Base-by-base conservation (phyloP, 768 basidiomycete species). In the Suillus clintonianus region DNA sequence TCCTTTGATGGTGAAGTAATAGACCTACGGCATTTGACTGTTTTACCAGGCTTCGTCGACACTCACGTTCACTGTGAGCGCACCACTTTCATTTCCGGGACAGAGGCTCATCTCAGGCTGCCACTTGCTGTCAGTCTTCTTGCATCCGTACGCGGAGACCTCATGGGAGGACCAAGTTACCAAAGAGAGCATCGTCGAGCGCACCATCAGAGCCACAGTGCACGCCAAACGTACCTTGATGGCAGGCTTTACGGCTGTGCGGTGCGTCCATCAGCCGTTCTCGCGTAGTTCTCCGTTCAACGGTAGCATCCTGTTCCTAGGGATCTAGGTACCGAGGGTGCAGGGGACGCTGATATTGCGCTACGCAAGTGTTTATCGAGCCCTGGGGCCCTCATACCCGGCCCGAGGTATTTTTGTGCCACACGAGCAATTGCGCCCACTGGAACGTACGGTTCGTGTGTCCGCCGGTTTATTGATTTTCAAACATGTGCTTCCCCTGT, bases 241-340 rank as follows among this genome's bases (percentile, higher is more conserved):
- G 78, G 85, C 86, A 4, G 88, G 88, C 2, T 90, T 82, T 70
- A 89, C 89, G 0, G 79, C 85, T 9, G 86, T 88, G 15, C 78
- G 86, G 88, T 87, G 30, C 22, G 73, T 72, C 30, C 24, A 39
- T 39, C 15, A 30, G 15, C 27, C 34, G 14, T 39, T 58, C 6
- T 62, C 3, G 9, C 8, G 17, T 19, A 62, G 24, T 32, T 45
- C 42, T 34, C 62, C 10, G 11, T 30, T 45, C 9, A 45, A 55
- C 51, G 24, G 24, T 10, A 48, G n/a, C 30, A 51, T 15, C 30
- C 32, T 27, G 43, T 48, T 56, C 45, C 37, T 68, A 87, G 87
- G 37, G 88, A 89, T 68, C 77, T 89, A 6, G 88, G 88, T n/a
- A 89, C 88, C 1, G 88, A 89, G 70, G 88, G 87, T 2, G 86